Evolutionary conservation across 2,329 filamentous ascomycete species (phyloP).

Genomic region (Colletotrichum godetiae): DNA sequence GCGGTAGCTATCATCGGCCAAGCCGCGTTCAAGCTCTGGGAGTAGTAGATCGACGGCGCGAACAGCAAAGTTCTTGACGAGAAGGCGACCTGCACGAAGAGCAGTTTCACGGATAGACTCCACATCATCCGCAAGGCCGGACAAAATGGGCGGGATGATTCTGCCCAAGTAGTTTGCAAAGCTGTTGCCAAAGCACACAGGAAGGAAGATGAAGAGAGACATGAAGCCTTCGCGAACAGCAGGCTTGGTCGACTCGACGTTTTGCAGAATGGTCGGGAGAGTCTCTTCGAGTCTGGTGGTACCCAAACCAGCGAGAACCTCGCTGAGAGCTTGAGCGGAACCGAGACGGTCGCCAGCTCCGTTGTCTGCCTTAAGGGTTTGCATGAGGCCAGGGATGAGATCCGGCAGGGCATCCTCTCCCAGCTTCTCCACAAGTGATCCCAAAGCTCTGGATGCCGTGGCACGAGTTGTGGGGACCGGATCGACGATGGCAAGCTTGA

Average conservation of each 20-base stretch:
- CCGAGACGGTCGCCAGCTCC: slow-evolving; percentile 95
- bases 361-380: slow-evolving; percentile 96
- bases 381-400: slow-evolving; percentile 97
- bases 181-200: slow-evolving; percentile 98
- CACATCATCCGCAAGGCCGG: slow-evolving; percentile 93
- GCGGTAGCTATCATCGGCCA: slow-evolving; percentile 97
- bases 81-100: slow-evolving; percentile 87
- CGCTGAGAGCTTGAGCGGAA: slow-evolving; percentile 94
- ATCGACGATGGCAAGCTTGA: slow-evolving; percentile 91
- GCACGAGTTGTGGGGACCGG: slow-evolving; percentile 96
- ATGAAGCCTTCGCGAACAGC: slow-evolving; percentile 98
- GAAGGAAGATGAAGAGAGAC: slow-evolving; percentile 99
- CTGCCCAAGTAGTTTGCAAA: slow-evolving; percentile 95
- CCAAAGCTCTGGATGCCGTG: slow-evolving; percentile 94
- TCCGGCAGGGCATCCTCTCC: slow-evolving; percentile 97
- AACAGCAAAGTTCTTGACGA: slow-evolving; percentile 98
- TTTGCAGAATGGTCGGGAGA: slow-evolving; percentile 94
- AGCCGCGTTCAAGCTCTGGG: slow-evolving; percentile 92
- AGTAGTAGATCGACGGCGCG: slow-evolving; percentile 93
- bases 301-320: slow-evolving; percentile 94
- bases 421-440: slow-evolving; percentile 97
- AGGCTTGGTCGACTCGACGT: slow-evolving; percentile 90
- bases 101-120: slow-evolving; percentile 98
- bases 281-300: slow-evolving; percentile 95
- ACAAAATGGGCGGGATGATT: slow-evolving; percentile 94